phyloP scores from a whole-genome alignment of 2,329 filamentous ascomycete genomes.

The Cladophialophora psammophila region DNA sequence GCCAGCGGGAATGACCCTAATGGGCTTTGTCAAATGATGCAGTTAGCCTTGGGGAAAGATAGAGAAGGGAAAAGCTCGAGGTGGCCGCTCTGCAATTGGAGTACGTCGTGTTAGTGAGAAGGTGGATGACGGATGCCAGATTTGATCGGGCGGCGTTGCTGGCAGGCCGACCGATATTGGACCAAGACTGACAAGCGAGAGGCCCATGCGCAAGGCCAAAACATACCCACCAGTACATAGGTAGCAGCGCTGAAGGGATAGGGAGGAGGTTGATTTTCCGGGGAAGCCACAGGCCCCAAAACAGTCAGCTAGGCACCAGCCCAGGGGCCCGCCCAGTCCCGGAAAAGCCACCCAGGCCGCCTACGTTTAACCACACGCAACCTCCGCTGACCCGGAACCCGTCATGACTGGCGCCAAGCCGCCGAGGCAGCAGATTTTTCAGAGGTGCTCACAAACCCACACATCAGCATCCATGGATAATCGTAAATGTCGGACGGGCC shows the following conservation, averaged over 20 bases:
- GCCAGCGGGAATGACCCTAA: background rate
- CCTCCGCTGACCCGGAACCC: background rate
- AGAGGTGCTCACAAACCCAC: conserved; percentile 10
- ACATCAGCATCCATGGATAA: conserved; percentile 9
- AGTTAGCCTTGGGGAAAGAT: conserved; percentile 11
- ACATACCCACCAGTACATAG: no score
- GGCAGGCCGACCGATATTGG: background rate
- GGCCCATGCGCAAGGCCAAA: background rate
- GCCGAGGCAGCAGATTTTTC: conserved; percentile 7
- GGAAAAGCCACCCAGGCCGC: background rate
- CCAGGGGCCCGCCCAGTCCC: background rate
- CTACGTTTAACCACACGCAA: background rate
- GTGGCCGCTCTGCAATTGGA: conserved; percentile 5
- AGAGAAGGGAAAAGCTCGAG: background rate
- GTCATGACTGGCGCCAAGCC: background rate
- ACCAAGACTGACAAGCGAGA: conserved; percentile 2
- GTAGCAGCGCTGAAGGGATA: background rate
- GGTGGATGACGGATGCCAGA: conserved; percentile 11
- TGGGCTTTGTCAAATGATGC: conserved; percentile 21
- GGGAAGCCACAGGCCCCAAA: conserved; percentile 10
- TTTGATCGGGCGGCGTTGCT: background rate
- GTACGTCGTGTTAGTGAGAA: conserved; percentile 8
- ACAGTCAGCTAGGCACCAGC: conserved; percentile 12
- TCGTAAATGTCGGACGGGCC: background rate
- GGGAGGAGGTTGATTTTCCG: conserved; percentile 6